These are phyloP conservation scores for Eimeria acervulina DNA, from an alignment of 169 alveolate genomes.

Conservation along the genomic window DNA sequence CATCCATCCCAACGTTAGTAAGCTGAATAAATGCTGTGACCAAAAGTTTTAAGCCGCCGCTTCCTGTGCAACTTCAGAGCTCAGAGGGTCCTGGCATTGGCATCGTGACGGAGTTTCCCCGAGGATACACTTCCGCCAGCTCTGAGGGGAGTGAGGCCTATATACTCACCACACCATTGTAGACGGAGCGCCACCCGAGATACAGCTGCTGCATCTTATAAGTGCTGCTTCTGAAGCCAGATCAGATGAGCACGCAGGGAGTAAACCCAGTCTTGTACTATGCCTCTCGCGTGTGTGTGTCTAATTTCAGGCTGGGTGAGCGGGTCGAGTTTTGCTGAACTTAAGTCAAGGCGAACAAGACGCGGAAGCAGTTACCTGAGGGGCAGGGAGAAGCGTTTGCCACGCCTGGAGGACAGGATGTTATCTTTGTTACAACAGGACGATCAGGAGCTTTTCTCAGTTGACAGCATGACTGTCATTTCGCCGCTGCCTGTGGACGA, in stretches of 20 bases:
- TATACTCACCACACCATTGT: background rate
- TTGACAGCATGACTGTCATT: slow-evolving; percentile 24
- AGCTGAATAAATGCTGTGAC: background rate
- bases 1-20: background rate
- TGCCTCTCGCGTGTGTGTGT: background rate
- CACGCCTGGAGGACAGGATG: background rate
- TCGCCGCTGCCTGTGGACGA: slow-evolving; percentile 35
- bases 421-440: background rate
- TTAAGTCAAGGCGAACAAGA: background rate
- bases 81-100: slow-evolving; percentile 67
- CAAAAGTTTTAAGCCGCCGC: background rate
- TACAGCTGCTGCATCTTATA: background rate
- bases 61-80: slow-evolving; percentile 56
- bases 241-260: background rate
- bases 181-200: background rate
- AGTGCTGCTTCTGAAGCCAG: background rate
- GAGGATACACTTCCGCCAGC: background rate
- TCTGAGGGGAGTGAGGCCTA: background rate
- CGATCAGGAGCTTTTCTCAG: background rate
- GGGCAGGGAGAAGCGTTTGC: slow-evolving; percentile 2
- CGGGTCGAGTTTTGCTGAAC: slow-evolving; percentile 8
- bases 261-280: background rate
- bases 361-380: background rate
- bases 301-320: background rate
- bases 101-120: slow-evolving; percentile 57